Conservation (phyloP, 129 eudicot genomes). For the Oenanthe sinensis region DNA sequence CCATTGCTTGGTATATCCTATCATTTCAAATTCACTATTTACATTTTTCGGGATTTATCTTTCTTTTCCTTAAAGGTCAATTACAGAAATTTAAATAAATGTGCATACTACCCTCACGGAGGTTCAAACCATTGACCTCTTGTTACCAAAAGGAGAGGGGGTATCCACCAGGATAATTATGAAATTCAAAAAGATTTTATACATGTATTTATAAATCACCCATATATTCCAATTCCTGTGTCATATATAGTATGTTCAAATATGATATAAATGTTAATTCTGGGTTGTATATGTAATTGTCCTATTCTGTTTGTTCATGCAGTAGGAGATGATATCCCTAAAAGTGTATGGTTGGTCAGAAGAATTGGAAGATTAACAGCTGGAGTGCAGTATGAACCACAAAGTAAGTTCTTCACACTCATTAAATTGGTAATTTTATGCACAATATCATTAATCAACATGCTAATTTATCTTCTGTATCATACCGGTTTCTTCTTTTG, state of each 20-base stretch:
- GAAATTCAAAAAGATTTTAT: not conserved
- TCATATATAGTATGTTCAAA: not conserved
- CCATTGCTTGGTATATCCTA: slow-evolving; percentile 60
- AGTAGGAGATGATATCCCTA: slow-evolving; percentile 74
- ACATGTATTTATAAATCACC: not conserved
- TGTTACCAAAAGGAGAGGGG: too few species aligned
- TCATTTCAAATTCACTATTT: not conserved
- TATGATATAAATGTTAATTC: not conserved
- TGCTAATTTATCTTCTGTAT: not conserved
- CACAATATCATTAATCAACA: not conserved
- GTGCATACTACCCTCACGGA: too few species aligned
- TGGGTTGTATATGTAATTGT: not conserved
- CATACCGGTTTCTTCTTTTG: not conserved
- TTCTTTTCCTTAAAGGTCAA: not conserved
- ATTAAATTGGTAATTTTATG: not conserved
- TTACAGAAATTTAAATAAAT: too few species aligned
- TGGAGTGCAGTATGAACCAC: slow-evolving; percentile 88
- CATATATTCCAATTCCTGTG: not conserved
- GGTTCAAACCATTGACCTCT: too few species aligned
- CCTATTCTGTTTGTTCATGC: slow-evolving; percentile 9
- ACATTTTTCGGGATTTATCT: not conserved
- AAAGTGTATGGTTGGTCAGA: slow-evolving; percentile 89
- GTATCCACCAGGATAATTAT: not conserved
- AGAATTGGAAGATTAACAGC: slow-evolving; percentile 84
- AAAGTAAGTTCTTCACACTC: slow-evolving; percentile 41